Base-by-base conservation (phyloP, 164 flowering plant genomes). In the grape (Vitis vinifera) region DNA sequence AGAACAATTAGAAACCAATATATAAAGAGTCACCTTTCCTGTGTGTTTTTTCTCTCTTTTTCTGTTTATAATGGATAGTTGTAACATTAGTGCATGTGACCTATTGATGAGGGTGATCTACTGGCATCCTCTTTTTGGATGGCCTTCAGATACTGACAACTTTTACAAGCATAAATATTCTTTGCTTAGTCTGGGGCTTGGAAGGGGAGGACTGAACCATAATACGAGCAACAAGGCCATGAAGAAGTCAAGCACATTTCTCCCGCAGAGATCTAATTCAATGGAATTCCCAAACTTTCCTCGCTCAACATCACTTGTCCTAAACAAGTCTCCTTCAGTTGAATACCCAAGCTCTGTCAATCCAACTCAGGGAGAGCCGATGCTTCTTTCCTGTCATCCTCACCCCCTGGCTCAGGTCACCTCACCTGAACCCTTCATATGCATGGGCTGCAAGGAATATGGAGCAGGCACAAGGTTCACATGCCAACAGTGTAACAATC, bases 361-460 rank as follows among this genome's bases (percentile, higher is more conserved):
- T 17, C 77, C 75, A 8, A 58, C 61, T 0, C 16, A 51, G 11
- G 87, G 87, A 57, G 83, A 80, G 37, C 78, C 76, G 52, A 61
- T 79, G 3, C 12, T 73, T 51, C 93, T 89, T 67, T 75, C 66
- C 68, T 73, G 83, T 51, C 97, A 92, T 78, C 87, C 90, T 10
- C 97, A 92, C 74, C 83, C 81, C 2, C 71, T 90, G 1, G 49
- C 61, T 1, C 77, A 57, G 51, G 63, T 88, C 2, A 63, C 29
- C 64, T 64, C 67, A 44, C 80, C 86, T 2, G 84, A 86, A 27
- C 80, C 80, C 14, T 93, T 87, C 75, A 83, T 80, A 17, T 91
- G 98, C 80, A 63, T 63, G 59, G 92, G 90, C 44, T 93, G 98
- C 86, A 88, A 86, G 76, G 98, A 93, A 53, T 79, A 71, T 19